phyloP scores from a whole-genome alignment of 1,284 basidiomycete species.

The Apiotrichum montevideense region DNA sequence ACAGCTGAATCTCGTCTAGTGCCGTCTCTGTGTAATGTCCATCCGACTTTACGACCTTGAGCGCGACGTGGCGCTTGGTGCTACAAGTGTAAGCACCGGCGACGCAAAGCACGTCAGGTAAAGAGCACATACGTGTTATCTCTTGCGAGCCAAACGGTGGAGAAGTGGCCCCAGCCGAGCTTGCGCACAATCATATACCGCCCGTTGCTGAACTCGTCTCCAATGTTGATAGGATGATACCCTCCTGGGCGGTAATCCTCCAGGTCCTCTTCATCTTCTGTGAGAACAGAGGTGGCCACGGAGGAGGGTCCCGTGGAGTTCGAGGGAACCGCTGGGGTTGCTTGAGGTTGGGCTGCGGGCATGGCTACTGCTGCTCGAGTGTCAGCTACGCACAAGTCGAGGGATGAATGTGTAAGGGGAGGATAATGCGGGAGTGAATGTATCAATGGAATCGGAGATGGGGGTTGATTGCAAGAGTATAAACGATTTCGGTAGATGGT shows the following conservation, averaged over 20 bases:
- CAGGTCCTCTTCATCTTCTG: conserved; percentile 48
- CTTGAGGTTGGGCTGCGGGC: conserved; percentile 11
- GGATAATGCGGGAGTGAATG: too few relatives aligned
- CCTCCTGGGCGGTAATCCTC: conserved; percentile 81
- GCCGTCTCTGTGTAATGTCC: conserved; percentile 96
- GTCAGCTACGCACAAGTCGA: too few relatives aligned
- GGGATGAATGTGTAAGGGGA: too few relatives aligned
- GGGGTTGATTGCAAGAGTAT: neutral
- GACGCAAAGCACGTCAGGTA: too few relatives aligned
- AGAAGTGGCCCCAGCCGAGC: conserved; percentile 97
- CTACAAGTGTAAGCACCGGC: conserved; percentile 49
- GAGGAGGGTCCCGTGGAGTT: conserved; percentile 31
- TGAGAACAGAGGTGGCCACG: conserved; percentile 41
- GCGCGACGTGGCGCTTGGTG: conserved; percentile 89
- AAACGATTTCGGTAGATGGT: neutral
- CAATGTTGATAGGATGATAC: conserved; percentile 93
- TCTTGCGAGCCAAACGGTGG: conserved; percentile 84
- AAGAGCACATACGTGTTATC: conserved; percentile 66
- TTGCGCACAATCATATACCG: conserved; percentile 90
- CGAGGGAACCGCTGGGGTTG: conserved; percentile 7
- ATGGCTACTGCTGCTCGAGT: conserved; percentile 1
- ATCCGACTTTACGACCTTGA: conserved; percentile 98
- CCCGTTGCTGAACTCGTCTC: conserved; percentile 81
- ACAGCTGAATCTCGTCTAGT: conserved; percentile 95
- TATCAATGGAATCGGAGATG: too few relatives aligned